These are phyloP conservation scores for Rhodotorula sp. DNA, from an alignment of 1,284 basidiomycete genomes.

Conservation along the genomic window DNA sequence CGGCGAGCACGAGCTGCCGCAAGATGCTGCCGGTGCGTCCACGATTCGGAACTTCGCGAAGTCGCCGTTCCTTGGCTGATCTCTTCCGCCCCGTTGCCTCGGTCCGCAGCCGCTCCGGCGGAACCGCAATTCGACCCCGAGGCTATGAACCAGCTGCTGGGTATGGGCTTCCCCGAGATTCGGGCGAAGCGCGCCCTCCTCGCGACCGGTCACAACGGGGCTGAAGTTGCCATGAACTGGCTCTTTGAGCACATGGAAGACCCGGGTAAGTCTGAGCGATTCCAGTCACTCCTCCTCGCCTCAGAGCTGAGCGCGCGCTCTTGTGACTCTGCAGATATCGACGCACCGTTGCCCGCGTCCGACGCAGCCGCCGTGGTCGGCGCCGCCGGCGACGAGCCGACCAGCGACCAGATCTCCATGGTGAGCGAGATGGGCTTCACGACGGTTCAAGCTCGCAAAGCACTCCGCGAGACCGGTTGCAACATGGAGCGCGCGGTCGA, in stretches of 20 bases:
- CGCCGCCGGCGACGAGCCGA: constrained; percentile 56
- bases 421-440: constrained; percentile 93
- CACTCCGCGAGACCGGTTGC: constrained; percentile 75
- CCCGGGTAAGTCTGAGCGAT: constrained; percentile 58
- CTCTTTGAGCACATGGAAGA: constrained; percentile 95
- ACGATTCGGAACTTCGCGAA: neutral
- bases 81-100: too few species aligned
- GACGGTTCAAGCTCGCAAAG: constrained; percentile 77
- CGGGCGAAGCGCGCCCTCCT: constrained; percentile 85
- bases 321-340: constrained; percentile 59
- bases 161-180: constrained; percentile 82
- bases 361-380: constrained; percentile 45
- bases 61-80: neutral
- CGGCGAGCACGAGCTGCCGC: constrained; percentile 71
- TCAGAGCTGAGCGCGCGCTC: too few species aligned
- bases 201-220: constrained; percentile 78
- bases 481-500: constrained; percentile 84
- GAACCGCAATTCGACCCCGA: constrained; percentile 61
- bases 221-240: constrained; percentile 92
- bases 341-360: constrained; percentile 64
- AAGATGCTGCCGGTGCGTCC: constrained; percentile 55
- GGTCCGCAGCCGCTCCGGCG: constrained; percentile 42
- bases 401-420: constrained; percentile 63
- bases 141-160: constrained; percentile 71
- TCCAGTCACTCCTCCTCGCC: too few species aligned